A percentile compares a stretch with the other conserved stretches of the same genome.
phyloP scores from a whole-genome alignment of 345 rosid species.

The Excoecaria cochinchinensis region DNA sequence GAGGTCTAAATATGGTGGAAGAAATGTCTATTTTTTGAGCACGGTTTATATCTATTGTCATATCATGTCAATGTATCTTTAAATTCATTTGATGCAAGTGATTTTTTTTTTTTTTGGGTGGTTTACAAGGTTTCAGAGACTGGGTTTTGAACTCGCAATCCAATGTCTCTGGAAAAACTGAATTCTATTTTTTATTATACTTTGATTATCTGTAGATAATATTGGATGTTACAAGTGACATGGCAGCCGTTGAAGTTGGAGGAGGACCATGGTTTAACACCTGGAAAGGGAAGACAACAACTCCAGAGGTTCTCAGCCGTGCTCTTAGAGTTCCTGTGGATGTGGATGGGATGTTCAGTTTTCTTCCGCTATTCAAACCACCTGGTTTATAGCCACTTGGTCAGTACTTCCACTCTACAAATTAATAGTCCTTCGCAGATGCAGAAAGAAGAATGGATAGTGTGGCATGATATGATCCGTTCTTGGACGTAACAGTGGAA shows the following conservation, averaged over 20 bases:
- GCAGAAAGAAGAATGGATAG: background rate
- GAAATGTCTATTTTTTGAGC: background rate
- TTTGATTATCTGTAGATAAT: conserved; percentile 46
- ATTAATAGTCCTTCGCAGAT: background rate
- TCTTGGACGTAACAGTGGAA: background rate
- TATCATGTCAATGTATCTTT: too few relatives aligned
- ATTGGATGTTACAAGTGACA: conserved; percentile 69
- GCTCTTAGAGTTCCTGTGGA: conserved; percentile 59
- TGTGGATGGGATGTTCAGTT: conserved; percentile 48
- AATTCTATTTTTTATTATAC: background rate
- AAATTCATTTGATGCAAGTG: background rate
- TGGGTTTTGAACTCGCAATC: too few relatives aligned
- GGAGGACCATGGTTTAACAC: conserved; percentile 97
- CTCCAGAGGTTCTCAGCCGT: conserved; percentile 59
- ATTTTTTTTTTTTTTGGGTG: too few relatives aligned
- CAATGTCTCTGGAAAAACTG: too few relatives aligned
- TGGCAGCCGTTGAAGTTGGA: conserved; percentile 91
- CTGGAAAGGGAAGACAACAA: conserved; percentile 72
- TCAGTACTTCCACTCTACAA: background rate
- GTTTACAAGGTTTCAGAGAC: too few relatives aligned
- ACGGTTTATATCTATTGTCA: too few relatives aligned
- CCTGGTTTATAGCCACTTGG: conserved; percentile 61
- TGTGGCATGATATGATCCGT: background rate
- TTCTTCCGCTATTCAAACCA: conserved; percentile 67
- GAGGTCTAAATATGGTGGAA: background rate